phyloP scores from a whole-genome alignment of 352 stramenopile genomes.

The Hyaloperonospora brassicae region DNA sequence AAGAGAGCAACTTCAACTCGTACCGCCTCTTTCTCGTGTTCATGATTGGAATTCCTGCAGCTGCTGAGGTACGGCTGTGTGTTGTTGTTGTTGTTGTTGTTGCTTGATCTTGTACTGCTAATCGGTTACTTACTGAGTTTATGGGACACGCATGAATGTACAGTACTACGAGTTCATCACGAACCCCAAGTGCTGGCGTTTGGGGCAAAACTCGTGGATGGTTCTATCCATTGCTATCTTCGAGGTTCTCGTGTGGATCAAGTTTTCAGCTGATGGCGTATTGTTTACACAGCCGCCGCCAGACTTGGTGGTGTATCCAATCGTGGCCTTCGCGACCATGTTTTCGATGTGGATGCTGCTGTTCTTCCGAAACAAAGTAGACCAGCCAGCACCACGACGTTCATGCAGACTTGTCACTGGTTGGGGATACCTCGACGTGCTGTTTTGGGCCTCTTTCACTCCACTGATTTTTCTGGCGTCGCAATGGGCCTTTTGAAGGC shows the following conservation, averaged over 20 bases:
- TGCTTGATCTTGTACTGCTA: too few relatives aligned
- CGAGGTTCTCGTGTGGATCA: constrained; percentile 77
- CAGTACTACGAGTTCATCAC: constrained; percentile 84
- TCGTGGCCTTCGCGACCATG: constrained; percentile 52
- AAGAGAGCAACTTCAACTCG: constrained; percentile 82
- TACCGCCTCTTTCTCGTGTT: constrained; percentile 73
- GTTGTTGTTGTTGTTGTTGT: background rate
- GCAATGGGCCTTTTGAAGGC: constrained; percentile 75
- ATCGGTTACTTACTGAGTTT: too few relatives aligned
- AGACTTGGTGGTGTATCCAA: constrained; percentile 43
- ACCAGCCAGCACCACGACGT: constrained; percentile 12
- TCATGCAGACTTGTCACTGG: constrained; percentile 23
- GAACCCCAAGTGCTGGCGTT: constrained; percentile 63
- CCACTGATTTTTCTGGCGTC: constrained; percentile 68
- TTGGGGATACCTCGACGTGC: constrained; percentile 67
- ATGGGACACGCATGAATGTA: too few relatives aligned
- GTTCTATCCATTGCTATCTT: constrained; percentile 68
- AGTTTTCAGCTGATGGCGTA: constrained; percentile 57
- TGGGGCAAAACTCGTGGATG: constrained; percentile 83
- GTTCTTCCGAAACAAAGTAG: constrained; percentile 43
- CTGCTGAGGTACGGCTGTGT: constrained; percentile 48
- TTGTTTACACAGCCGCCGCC: constrained; percentile 56
- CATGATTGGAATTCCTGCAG: constrained; percentile 68
- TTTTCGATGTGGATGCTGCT: constrained; percentile 74
- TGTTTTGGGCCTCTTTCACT: constrained; percentile 81